These are phyloP conservation scores for Podospora appendiculata DNA, from an alignment of 495 filamentous ascomycete genomes.

Conservation along the genomic window DNA sequence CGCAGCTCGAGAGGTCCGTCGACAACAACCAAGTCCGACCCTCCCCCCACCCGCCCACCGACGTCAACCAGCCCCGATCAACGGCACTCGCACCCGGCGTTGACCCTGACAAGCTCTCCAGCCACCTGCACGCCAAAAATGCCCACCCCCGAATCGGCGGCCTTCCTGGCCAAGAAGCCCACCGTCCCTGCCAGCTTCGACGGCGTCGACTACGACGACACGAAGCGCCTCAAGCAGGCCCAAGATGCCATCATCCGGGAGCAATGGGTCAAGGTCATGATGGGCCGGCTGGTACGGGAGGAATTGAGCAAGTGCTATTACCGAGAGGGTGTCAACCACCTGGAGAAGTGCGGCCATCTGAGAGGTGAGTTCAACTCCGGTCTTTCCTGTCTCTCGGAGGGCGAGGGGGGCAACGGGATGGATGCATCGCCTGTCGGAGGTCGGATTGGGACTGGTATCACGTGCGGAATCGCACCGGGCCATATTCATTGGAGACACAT, in stretches of 20 bases:
- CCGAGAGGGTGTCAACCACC: slow-evolving; percentile 89
- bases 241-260: slow-evolving; percentile 92
- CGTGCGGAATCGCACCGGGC: not conserved
- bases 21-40: not conserved
- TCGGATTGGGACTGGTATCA: not conserved
- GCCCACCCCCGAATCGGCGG: slow-evolving; percentile 87
- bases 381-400: not conserved
- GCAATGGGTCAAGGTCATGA: slow-evolving; percentile 97
- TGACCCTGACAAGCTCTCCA: not conserved
- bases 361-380: slow-evolving; percentile 58
- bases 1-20: not conserved
- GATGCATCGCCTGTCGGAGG: not conserved
- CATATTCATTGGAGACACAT: not conserved
- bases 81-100: not conserved
- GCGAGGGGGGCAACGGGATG: not conserved
- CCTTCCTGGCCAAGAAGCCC: slow-evolving; percentile 92
- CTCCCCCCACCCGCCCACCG: not conserved
- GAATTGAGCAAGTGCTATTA: slow-evolving; percentile 95
- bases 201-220: slow-evolving; percentile 95
- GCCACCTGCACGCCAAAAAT: slow-evolving; percentile 21
- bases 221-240: slow-evolving; percentile 77
- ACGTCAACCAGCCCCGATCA: not conserved
- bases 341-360: slow-evolving; percentile 90
- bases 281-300: slow-evolving; percentile 86
- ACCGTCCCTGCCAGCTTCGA: slow-evolving; percentile 90